Evolutionary conservation across 371 early-diverging fungal species (phyloP).

Genomic region (Mortierella sp.): DNA sequence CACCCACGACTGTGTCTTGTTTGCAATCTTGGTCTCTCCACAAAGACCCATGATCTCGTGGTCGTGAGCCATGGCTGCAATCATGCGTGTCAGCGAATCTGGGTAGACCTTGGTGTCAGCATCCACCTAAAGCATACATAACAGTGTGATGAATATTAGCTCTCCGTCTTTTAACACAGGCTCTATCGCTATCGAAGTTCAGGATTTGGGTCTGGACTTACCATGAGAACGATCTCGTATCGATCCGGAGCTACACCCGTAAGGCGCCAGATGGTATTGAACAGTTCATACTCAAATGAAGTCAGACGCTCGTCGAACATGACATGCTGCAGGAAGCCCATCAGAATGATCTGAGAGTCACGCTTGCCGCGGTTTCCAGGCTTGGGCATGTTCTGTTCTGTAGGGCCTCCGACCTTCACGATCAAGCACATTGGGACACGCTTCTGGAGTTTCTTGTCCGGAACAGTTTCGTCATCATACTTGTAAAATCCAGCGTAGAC

Average conservation of each 20-base stretch:
- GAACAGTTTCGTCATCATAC: constrained; percentile 66
- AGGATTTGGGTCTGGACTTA: constrained; percentile 29
- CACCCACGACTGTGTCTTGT: constrained; percentile 84
- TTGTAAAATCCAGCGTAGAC: constrained; percentile 91
- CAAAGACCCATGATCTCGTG: constrained; percentile 82
- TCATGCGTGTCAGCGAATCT: constrained; percentile 79
- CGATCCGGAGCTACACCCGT: constrained; percentile 84
- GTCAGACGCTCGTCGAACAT: constrained; percentile 97
- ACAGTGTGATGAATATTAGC: not conserved
- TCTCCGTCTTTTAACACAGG: not conserved
- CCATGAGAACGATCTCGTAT: constrained; percentile 94
- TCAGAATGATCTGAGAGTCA: constrained; percentile 97
- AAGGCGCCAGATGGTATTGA: constrained; percentile 84
- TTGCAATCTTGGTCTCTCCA: constrained; percentile 92
- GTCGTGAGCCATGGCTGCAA: constrained; percentile 81
- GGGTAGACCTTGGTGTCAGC: constrained; percentile 93
- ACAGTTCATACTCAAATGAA: constrained; percentile 94
- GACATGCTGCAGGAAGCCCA: constrained; percentile 95
- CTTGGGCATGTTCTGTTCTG: constrained; percentile 73
- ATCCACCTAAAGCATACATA: constrained; percentile 67
- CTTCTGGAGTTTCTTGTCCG: constrained; percentile 60
- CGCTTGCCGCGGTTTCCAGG: constrained; percentile 98
- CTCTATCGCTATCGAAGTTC: not conserved
- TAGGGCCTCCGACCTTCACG: constrained; percentile 92
- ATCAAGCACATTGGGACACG: constrained; percentile 89